These are phyloP conservation scores for Penicillium sp. DNA, from an alignment of 2,329 filamentous ascomycete species.

Conservation along the genomic window DNA sequence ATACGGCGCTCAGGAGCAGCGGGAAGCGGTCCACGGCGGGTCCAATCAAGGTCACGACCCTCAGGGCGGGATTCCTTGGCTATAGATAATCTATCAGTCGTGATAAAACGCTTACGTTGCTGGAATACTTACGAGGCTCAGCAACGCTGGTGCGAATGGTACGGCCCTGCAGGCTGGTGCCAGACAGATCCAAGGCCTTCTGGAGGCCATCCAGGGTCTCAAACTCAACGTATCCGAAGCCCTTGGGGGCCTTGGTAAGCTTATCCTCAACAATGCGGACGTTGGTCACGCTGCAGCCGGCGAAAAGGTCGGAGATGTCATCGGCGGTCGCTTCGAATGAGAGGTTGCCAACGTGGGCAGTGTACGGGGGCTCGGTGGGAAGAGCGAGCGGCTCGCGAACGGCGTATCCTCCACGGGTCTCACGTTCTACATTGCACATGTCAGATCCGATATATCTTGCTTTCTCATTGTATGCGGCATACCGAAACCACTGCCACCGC, in stretches of 20 bases:
- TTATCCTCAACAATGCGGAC: conserved; percentile 98
- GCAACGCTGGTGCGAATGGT: conserved; percentile 92
- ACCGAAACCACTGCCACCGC: conserved; percentile 29
- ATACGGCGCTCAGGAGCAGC: conserved; percentile 63
- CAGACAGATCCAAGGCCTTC: conserved; percentile 81
- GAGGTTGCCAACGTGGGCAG: conserved; percentile 92
- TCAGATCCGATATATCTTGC: conserved; percentile 9
- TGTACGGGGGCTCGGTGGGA: conserved; percentile 89
- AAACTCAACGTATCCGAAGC: conserved; percentile 98
- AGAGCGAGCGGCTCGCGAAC: conserved; percentile 72
- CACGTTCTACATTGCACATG: conserved; percentile 32
- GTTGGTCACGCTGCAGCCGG: conserved; percentile 78
- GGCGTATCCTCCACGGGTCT: conserved; percentile 39
- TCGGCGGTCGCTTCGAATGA: conserved; percentile 88
- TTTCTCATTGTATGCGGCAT: conserved; percentile 6
- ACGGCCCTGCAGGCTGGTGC: conserved; percentile 79
- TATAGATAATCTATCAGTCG: conserved; percentile 47
- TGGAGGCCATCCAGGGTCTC: conserved; percentile 82
- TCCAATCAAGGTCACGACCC: conserved; percentile 86
- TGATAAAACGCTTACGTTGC: neutral
- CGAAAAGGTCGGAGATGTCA: conserved; percentile 82
- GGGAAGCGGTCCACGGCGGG: conserved; percentile 83
- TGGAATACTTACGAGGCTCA: conserved; percentile 73
- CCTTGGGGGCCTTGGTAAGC: conserved; percentile 89
- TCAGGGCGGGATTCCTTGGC: conserved; percentile 80